Evolutionary conservation across 1,284 basidiomycete species (phyloP).

Genomic region (Grifola frondosa): DNA sequence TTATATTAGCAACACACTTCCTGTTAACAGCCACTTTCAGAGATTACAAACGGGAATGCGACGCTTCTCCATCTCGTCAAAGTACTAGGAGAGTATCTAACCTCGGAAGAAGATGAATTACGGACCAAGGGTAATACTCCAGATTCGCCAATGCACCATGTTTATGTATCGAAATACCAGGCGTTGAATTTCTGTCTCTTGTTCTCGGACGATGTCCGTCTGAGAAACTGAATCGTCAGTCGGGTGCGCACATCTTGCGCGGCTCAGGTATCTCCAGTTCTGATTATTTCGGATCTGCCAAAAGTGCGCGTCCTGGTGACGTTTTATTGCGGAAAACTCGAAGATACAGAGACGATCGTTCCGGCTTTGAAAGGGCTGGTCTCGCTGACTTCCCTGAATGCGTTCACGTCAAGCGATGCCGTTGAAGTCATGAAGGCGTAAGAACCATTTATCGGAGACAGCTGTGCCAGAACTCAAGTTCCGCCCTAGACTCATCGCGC

Average conservation of each 20-base stretch:
- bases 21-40: conserved; percentile 39
- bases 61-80: conserved; percentile 86
- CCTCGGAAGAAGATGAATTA: conserved; percentile 77
- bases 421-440: conserved; percentile 70
- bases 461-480: conserved; percentile 6
- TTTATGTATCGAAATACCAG: conserved; percentile 39
- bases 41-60: conserved; percentile 58
- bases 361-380: conserved; percentile 76
- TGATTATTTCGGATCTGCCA: conserved; percentile 4
- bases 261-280: conserved; percentile 5
- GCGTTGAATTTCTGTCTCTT: conserved; percentile 71
- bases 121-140: conserved; percentile 70
- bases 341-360: conserved; percentile 80
- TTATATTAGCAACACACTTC: conserved; percentile 7
- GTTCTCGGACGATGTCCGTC: conserved; percentile 63
- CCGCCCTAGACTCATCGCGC: conserved; percentile 62
- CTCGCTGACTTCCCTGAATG: conserved; percentile 63
- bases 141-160: neutral
- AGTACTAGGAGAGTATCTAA: conserved; percentile 83
- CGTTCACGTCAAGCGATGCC: conserved; percentile 73
- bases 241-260: conserved; percentile 52
- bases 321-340: conserved; percentile 87
- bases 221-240: conserved; percentile 76
- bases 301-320: conserved; percentile 77
- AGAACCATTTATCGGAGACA: conserved; percentile 25